Conservation (phyloP, 2,329 filamentous ascomycete genomes). For the Exophiala lecanii-corni region DNA sequence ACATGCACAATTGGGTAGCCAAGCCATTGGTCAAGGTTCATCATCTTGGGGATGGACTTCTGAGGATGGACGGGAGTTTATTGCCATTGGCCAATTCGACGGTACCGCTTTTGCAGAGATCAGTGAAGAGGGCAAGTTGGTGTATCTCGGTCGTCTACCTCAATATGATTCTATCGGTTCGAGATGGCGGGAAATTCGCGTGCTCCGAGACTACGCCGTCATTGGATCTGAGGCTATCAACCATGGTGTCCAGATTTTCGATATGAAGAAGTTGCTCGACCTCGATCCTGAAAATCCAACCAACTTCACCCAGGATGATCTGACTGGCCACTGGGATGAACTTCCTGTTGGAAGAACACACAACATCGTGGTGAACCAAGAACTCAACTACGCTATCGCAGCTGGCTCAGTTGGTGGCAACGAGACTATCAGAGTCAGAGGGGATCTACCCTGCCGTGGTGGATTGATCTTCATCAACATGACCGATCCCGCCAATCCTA, state of each 20-base stretch:
- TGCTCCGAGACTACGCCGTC: constrained; percentile 37
- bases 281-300: constrained; percentile 41
- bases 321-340: constrained; percentile 39
- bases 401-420: constrained; percentile 40
- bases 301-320: constrained; percentile 41
- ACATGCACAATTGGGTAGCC: constrained; percentile 15
- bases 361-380: constrained; percentile 51
- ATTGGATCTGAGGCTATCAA: constrained; percentile 41
- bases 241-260: constrained; percentile 60
- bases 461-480: constrained; percentile 59
- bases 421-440: constrained; percentile 23
- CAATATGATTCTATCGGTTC: constrained; percentile 32
- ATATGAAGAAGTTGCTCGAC: constrained; percentile 53
- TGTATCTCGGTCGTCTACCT: constrained; percentile 44
- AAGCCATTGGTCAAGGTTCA: constrained; percentile 10
- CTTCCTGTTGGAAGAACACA: constrained; percentile 46
- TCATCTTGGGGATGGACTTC: constrained; percentile 46
- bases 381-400: constrained; percentile 46
- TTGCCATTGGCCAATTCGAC: constrained; percentile 44
- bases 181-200: constrained; percentile 35
- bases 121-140: constrained; percentile 39
- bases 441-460: constrained; percentile 38
- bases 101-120: constrained; percentile 51
- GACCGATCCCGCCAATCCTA: constrained; percentile 49
- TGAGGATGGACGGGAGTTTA: constrained; percentile 46